phyloP scores from a whole-genome alignment of 1,284 basidiomycete genomes.

The Sporisorium exsertum region DNA sequence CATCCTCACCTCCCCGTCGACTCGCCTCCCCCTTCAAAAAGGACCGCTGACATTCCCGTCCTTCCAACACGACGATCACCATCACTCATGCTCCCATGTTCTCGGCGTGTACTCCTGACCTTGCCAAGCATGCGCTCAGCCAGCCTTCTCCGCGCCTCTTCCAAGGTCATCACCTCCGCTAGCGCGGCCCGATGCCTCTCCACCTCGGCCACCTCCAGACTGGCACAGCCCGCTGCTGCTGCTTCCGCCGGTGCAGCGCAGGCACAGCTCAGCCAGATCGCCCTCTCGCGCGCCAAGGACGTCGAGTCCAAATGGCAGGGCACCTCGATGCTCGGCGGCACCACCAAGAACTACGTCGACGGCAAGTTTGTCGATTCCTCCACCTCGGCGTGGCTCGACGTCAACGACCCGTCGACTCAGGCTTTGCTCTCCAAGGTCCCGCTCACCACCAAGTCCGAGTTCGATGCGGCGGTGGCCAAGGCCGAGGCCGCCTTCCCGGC shows the following conservation, averaged over 20 bases:
- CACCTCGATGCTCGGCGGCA: slow-evolving; percentile 82
- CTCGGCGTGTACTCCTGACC: neutral
- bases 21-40: neutral
- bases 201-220: slow-evolving; percentile 30
- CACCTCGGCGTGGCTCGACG: slow-evolving; percentile 81
- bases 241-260: slow-evolving; percentile 20
- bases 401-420: slow-evolving; percentile 90
- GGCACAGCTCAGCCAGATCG: slow-evolving; percentile 50
- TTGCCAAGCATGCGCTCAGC: slow-evolving; percentile 27
- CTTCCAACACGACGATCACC: slow-evolving; percentile 7
- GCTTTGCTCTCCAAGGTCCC: slow-evolving; percentile 88
- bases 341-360: slow-evolving; percentile 81
- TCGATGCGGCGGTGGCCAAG: slow-evolving; percentile 84
- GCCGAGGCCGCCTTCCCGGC: slow-evolving; percentile 88
- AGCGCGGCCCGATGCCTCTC: slow-evolving; percentile 32
- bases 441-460: slow-evolving; percentile 85
- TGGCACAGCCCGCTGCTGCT: slow-evolving; percentile 40
- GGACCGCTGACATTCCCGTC: neutral
- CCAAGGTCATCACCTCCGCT: slow-evolving; percentile 21
- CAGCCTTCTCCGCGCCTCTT: slow-evolving; percentile 31
- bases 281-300: slow-evolving; percentile 53
- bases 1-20: neutral
- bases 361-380: slow-evolving; percentile 88
- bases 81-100: neutral
- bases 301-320: slow-evolving; percentile 77